Percentiles rank a stretch among this genome's conserved stretches.
Conservation (phyloP, 306 rosid genomes). For the Ceratonia siliqua region DNA sequence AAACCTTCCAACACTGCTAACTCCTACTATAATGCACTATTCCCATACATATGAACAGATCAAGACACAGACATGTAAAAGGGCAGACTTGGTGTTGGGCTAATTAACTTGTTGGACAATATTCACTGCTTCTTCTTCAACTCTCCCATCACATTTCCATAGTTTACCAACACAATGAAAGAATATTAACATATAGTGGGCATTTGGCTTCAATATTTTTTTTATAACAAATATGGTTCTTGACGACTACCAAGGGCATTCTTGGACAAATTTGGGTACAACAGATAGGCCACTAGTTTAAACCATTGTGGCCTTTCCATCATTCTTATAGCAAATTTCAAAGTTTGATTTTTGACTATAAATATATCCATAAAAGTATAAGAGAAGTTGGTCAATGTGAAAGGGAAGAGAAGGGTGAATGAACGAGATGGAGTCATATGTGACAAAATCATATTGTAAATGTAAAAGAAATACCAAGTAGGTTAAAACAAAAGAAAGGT, state of each 20-base stretch:
- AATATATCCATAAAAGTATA: background rate
- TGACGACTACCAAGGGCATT: conserved; percentile 14
- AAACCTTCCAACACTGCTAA: background rate
- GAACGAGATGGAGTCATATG: conserved; percentile 25
- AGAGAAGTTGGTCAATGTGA: conserved; percentile 9
- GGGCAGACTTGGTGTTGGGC: no score
- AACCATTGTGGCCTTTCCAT: conserved; percentile 18
- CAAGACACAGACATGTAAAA: no score
- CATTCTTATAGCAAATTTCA: conserved; percentile 23
- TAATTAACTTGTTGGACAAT: no score
- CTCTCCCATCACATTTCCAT: no score
- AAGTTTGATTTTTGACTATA: background rate
- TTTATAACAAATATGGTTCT: conserved; percentile 16
- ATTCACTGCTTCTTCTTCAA: no score
- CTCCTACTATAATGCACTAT: no score
- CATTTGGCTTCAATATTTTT: background rate
- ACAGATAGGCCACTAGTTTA: conserved; percentile 7
- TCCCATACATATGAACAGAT: no score
- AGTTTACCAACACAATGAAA: conserved; percentile 30
- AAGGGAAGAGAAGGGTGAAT: background rate
- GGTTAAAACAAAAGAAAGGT: conserved; percentile 23
- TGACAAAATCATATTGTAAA: background rate
- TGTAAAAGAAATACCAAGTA: background rate
- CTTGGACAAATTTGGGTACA: conserved; percentile 10
- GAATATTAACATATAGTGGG: conserved; percentile 11